Conservation (phyloP, 345 rosid species). For the Citrus inodora region DNA sequence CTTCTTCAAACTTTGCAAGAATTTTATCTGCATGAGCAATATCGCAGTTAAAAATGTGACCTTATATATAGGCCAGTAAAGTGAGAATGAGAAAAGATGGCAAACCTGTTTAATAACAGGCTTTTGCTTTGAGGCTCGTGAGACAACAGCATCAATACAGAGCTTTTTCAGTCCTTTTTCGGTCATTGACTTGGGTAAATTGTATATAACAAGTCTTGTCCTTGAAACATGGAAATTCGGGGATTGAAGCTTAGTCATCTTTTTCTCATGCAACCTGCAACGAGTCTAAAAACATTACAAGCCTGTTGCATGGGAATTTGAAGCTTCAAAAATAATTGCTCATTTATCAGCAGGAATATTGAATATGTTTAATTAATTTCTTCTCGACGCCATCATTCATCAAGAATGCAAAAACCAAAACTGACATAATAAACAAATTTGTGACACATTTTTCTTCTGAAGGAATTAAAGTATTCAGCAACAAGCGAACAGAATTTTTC, state of each 20-base stretch:
- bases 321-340: constrained; percentile 5
- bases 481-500: neutral
- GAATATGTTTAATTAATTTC: neutral
- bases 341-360: neutral
- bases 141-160: constrained; percentile 66
- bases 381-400: neutral
- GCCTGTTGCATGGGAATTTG: neutral
- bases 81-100: neutral
- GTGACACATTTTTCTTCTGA: neutral
- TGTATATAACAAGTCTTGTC: constrained; percentile 76
- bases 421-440: neutral
- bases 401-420: neutral
- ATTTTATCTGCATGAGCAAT: constrained; percentile 57
- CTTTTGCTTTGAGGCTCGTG: constrained; percentile 89
- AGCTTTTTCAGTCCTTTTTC: constrained; percentile 65
- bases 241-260: constrained; percentile 80
- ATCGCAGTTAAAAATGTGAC: neutral
- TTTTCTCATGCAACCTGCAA: constrained; percentile 80
- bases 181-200: constrained; percentile 77
- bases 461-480: neutral
- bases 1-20: constrained; percentile 58
- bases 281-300: constrained; percentile 6
- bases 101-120: constrained; percentile 82
- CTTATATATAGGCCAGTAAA: neutral
- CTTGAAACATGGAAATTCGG: constrained; percentile 89